Evolutionary conservation across 2,329 filamentous ascomycete species (phyloP), one percentile per base, ranked within the genome.

Genomic region (Colletotrichum sp.): DNA sequence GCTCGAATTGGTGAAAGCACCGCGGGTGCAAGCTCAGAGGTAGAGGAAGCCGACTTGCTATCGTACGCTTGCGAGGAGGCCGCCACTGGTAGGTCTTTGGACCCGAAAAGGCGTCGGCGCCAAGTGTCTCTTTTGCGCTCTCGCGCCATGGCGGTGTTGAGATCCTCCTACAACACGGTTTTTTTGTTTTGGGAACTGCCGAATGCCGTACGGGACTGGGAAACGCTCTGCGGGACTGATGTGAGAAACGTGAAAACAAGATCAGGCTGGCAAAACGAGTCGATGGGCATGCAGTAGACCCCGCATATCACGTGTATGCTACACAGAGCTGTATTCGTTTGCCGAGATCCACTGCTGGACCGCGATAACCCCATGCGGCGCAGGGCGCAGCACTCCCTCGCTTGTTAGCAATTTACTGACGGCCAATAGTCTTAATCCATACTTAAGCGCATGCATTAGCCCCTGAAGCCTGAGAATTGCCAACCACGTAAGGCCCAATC

Each of bases 1-100:
- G 43, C 10, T 48, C 43, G 43, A 21, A 0, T 9, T 48, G 10
- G 18, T 0, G 5, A n/a, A 1, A 3, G 18, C 18, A 4, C 10
- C 0, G 38, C 0, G 38, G 38, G 43, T 21, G 9, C 2, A 6
- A 48, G 18, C 10, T 48, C 18, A 1, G 43, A 48, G 10, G 9
- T 21, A 7, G 43, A 21, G 0, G 10, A 7, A 9, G 13, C 3
- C 43, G 18, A 48, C 2, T 12, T 13, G 43, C 6, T 48, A 13
- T 7, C 6, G 18, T 21, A 5, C 0, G 43, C 43, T 13, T 48
- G 43, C 2, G 43, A 48, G 16, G 36, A 38, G 5, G 3, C 9
- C 1, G 5, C 8, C 5, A 7, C 7, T 6, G 7, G 34, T 16
- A 1, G 15, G 38, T 48, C 38, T 48, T 48, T n/a, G 5, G 18